Evolutionary conservation across 768 basidiomycete genomes (phyloP), one percentile per base, ranked within the genome.

Genomic region (Hypsizygus marmoreus): DNA sequence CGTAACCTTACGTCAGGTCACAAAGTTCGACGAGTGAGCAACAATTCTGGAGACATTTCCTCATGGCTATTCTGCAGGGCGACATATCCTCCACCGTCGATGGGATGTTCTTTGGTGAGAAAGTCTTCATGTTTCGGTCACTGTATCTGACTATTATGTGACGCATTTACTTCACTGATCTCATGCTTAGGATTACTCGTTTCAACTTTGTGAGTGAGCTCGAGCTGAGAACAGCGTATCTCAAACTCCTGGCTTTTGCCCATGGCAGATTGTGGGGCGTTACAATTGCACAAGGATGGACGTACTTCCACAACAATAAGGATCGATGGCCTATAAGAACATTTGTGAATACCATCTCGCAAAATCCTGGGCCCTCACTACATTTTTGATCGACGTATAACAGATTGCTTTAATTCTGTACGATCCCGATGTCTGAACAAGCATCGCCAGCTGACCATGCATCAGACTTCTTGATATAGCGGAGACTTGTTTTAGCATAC

Each of bases 401-500:
- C n/a, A 52, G 54, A 26, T 52, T 13, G 20, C 12, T 4, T 17
- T 43, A 4, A 24, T 55, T 16, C 33, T 55, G 54, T 51, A 49
- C 11, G 50, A 31, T 10, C 12, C 31, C 8, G 2, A 4, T 45
- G 10, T 11, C 29, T 7, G 3, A 14, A 6, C 2, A 8, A 6
- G 11, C 20, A 16, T 7, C 8, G 1, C 23, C 32, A 4, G n/a
- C 17, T 30, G 4, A 19, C 13, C 8, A 6, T 17, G 6, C 7
- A 4, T 17, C 20, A 50, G 55, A 17, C 29, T 45, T 9, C 33
- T 53, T 7, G 51, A 56, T 30, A 36, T 53, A 6, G 36, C 43
- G 4, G 51, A 56, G 11, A 56, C 55, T 10, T 50, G 49, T 13
- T 53, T 49, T n/a, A 43, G 25, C 9, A 51, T 40, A 10, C 23